Evolutionary conservation across 768 basidiomycete species (phyloP), one percentile per base, ranked within the genome.

Genomic region (Artomyces pyxidatus): DNA sequence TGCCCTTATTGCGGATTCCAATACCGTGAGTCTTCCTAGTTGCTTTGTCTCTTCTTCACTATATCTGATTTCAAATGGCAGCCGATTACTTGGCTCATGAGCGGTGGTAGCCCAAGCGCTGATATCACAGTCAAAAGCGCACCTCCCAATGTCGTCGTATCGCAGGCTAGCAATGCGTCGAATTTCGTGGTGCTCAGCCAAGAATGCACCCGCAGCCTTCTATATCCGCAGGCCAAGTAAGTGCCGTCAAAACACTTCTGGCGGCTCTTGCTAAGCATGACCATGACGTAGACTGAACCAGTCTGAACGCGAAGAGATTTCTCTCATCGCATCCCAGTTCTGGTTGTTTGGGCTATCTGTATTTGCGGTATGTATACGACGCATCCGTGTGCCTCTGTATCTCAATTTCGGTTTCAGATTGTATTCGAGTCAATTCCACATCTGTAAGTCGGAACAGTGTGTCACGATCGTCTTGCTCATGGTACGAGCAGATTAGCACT

Each of bases 341-440:
- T 56, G 55, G 55, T 46, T 54, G 17, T 51, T 51, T 25, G 55
- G 53, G 14, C 29, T 56, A n/a, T 47, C 58, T 0, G 44, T 59
- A 14, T 53, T 56, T 28, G 58, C 58, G 4, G 56, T 58, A 46
- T 30, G 44, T 47, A 14, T 45, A 4, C 10, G n/a, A 3, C 21
- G 3, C 38, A 26, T 11, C 6, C 21, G 7, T 4, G 3, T 10
- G 37, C n/a, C n/a, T n/a, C n/a, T n/a, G n/a, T n/a, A n/a, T n/a
- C n/a, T n/a, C n/a, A n/a, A n/a, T n/a, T n/a, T n/a, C n/a, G n/a
- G n/a, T n/a, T n/a, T 17, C 30, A 66, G 65, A 69, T 80, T 49
- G 51, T 73, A 16, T 68, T 68, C 30, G 73, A 77, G 49, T 80
- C 78, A 1, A 70, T 77, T 2, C 75, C 80, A 16, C 79, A 81